A percentile compares a stretch with the other conserved stretches of the same genome.
Evolutionary conservation across 2,329 filamentous ascomycete genomes (phyloP).

Genomic region (Akanthomyces dipterigenus): DNA sequence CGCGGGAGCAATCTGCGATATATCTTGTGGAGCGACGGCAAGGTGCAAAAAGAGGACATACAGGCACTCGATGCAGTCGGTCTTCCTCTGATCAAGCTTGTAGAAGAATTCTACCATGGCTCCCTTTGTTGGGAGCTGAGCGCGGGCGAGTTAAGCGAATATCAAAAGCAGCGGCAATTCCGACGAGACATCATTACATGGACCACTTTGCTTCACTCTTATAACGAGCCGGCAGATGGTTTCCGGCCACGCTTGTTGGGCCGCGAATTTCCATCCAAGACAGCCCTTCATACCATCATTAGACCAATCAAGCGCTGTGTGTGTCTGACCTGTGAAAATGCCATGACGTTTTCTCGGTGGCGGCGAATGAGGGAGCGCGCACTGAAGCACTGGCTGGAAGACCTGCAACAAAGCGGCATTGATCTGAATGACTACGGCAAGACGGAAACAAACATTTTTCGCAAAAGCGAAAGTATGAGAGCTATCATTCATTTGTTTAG

Average conservation of each 20-base stretch:
- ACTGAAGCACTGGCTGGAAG: neutral
- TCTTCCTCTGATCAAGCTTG: neutral
- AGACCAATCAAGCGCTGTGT: too few relatives aligned
- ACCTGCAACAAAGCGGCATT: neutral
- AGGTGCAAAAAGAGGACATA: neutral
- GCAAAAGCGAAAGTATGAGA: too few relatives aligned
- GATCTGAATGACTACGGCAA: neutral
- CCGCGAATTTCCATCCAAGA: too few relatives aligned
- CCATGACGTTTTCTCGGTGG: neutral
- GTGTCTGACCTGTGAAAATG: neutral
- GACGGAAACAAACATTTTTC: neutral
- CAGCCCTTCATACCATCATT: neutral
- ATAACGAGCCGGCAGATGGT: too few relatives aligned
- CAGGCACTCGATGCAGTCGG: neutral
- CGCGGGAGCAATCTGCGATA: neutral
- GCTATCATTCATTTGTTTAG: too few relatives aligned
- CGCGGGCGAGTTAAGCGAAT: too few relatives aligned
- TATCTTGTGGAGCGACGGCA: neutral
- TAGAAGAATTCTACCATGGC: too few relatives aligned
- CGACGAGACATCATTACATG: neutral
- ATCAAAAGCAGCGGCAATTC: neutral
- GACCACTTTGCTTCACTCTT: neutral
- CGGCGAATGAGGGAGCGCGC: neutral
- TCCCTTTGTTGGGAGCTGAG: too few relatives aligned
- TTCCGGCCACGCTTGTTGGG: too few relatives aligned